These are phyloP conservation scores for Lunasporangiospora selenospora DNA, from an alignment of 192 early-diverging fungal genomes.

Conservation along the genomic window DNA sequence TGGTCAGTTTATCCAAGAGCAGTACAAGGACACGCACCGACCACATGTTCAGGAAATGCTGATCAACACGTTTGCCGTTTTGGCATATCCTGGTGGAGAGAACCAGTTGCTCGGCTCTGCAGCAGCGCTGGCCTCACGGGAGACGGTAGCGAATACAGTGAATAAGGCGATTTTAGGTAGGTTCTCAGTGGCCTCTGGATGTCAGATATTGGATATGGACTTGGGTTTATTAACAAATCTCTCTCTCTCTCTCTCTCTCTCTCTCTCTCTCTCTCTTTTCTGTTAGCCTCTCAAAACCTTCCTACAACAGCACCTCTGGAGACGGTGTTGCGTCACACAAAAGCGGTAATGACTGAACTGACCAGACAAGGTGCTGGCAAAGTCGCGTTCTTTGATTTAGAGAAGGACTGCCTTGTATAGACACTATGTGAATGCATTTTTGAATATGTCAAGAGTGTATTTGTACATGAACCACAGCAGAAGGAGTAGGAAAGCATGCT, in stretches of 20 bases:
- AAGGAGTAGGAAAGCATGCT: too few relatives aligned
- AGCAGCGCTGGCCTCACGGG: constrained; percentile 28
- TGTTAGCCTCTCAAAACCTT: constrained; percentile 58
- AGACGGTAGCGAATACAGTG: constrained; percentile 66
- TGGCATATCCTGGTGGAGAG: constrained; percentile 68
- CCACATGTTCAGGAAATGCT: constrained; percentile 27
- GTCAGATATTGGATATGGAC: background rate
- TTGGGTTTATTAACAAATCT: constrained; percentile 1
- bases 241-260: background rate
- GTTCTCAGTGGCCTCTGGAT: background rate
- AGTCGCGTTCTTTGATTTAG: constrained; percentile 54
- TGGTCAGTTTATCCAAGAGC: constrained; percentile 62
- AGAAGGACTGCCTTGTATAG: constrained; percentile 43
- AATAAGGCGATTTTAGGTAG: constrained; percentile 74
- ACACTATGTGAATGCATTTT: constrained; percentile 19
- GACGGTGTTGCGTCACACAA: constrained; percentile 49
- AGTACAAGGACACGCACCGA: constrained; percentile 44
- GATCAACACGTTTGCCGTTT: constrained; percentile 69
- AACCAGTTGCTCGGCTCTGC: constrained; percentile 59
- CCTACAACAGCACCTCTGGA: constrained; percentile 68
- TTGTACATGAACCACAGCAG: too few relatives aligned
- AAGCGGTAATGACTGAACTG: constrained; percentile 39
- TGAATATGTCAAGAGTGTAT: constrained; percentile 16
- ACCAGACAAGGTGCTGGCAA: constrained; percentile 41
- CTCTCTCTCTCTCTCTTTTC: background rate